phyloP scores from a whole-genome alignment of 495 filamentous ascomycete genomes.

The Xylaria longipes region DNA sequence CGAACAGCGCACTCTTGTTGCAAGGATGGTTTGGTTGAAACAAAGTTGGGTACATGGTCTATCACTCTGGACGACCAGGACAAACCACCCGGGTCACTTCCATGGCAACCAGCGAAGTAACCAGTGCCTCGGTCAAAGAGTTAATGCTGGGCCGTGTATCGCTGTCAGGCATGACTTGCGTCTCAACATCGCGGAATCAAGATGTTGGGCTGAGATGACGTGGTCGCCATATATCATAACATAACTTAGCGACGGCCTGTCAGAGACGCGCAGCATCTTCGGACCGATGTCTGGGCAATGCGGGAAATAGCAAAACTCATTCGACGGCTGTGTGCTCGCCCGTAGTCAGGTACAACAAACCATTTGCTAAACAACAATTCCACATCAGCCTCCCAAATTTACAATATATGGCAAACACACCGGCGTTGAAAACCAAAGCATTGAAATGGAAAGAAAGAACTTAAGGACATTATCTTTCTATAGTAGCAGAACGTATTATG shows the following conservation, averaged over 20 bases:
- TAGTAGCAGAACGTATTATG: too few relatives aligned
- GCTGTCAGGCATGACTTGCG: neutral
- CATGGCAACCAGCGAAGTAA: neutral
- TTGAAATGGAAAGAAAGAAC: too few relatives aligned
- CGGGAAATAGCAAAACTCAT: too few relatives aligned
- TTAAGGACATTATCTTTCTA: too few relatives aligned
- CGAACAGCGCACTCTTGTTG: neutral
- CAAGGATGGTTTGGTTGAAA: neutral
- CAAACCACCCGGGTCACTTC: neutral
- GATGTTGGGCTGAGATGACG: neutral
- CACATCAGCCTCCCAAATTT: too few relatives aligned
- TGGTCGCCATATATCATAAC: neutral
- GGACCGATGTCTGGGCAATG: too few relatives aligned
- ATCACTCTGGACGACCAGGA: neutral
- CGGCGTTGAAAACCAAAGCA: too few relatives aligned
- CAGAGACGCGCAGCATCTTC: neutral
- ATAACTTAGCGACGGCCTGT: slow-evolving; percentile 4
- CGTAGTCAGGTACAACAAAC: too few relatives aligned
- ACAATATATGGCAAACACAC: too few relatives aligned
- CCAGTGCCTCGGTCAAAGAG: neutral
- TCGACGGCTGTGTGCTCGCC: too few relatives aligned
- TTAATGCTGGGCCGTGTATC: neutral
- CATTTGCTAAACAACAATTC: too few relatives aligned
- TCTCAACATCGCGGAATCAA: slow-evolving; percentile 6
- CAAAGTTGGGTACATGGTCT: neutral